Percentiles rank a stretch among this genome's conserved stretches.
Conservation (phyloP, 257 asterid species). For the Solanum acaule region DNA sequence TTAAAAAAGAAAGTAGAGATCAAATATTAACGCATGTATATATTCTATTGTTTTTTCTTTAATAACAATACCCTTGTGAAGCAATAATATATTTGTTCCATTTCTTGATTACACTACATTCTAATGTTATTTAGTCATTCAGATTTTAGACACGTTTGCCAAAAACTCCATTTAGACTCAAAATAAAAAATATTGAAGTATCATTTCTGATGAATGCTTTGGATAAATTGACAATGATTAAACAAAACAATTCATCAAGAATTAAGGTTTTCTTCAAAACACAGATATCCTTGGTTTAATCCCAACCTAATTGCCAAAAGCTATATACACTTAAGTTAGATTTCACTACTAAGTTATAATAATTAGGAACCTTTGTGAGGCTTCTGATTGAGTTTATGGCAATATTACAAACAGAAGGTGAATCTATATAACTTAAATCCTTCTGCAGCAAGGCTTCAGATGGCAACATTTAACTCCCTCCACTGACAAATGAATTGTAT, state of each 20-base stretch:
- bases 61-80: no score
- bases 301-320: neutral
- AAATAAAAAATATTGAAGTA: no score
- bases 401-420: neutral
- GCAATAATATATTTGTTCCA: no score
- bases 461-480: conserved; percentile 58
- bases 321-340: neutral
- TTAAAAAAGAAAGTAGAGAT: no score
- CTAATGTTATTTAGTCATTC: no score
- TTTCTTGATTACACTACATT: no score
- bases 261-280: neutral
- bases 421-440: conserved; percentile 19
- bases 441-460: conserved; percentile 61
- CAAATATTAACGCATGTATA: no score
- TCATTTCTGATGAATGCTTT: neutral
- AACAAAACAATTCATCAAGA: neutral
- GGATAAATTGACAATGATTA: neutral
- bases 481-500: conserved; percentile 50
- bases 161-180: no score
- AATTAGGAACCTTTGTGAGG: neutral
- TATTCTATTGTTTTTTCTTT: no score
- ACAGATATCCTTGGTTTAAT: neutral
- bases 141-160: neutral
- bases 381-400: neutral
- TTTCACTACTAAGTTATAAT: neutral